A percentile compares a stretch with the other conserved stretches of the same genome.
Conservation (phyloP, 108 stramenopile species). For the Cyclotella distinguenda region DNA sequence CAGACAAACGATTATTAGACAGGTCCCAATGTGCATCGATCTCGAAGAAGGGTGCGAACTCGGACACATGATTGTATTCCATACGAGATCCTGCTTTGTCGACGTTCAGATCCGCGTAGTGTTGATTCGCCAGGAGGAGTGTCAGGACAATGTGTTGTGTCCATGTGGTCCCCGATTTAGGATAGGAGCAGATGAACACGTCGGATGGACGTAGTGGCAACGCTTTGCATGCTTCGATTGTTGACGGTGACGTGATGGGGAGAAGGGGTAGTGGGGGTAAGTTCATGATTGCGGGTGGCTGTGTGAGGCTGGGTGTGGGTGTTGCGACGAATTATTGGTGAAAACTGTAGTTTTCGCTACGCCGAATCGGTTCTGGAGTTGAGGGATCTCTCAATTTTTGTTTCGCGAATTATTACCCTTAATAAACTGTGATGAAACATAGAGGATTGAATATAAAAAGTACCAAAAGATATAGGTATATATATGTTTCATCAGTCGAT, state of each 20-base stretch:
- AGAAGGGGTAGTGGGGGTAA: conserved; percentile 49
- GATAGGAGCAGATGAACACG: conserved; percentile 65
- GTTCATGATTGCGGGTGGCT: too few species aligned
- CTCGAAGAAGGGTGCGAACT: conserved; percentile 74
- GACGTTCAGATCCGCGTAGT: background rate
- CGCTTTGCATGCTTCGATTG: conserved; percentile 44
- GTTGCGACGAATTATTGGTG: too few species aligned
- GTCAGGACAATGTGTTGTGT: conserved; percentile 65
- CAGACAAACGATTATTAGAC: conserved; percentile 3
- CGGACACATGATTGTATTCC: conserved; percentile 53
- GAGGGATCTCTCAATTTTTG: too few species aligned
- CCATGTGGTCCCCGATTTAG: conserved; percentile 80
- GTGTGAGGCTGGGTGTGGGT: too few species aligned
- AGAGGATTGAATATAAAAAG: too few species aligned
- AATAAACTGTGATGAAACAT: too few species aligned
- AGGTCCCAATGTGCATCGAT: conserved; percentile 57
- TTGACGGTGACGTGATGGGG: conserved; percentile 51
- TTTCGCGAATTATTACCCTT: too few species aligned
- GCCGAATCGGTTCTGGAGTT: too few species aligned
- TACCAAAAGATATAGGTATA: too few species aligned
- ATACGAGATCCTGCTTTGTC: background rate
- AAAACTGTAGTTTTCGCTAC: too few species aligned
- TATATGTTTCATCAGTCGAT: too few species aligned
- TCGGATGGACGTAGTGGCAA: conserved; percentile 34
- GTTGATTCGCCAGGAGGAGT: conserved; percentile 42